Evolutionary conservation across 306 rosid genomes (phyloP).

Genomic region (Comarum palustre): DNA sequence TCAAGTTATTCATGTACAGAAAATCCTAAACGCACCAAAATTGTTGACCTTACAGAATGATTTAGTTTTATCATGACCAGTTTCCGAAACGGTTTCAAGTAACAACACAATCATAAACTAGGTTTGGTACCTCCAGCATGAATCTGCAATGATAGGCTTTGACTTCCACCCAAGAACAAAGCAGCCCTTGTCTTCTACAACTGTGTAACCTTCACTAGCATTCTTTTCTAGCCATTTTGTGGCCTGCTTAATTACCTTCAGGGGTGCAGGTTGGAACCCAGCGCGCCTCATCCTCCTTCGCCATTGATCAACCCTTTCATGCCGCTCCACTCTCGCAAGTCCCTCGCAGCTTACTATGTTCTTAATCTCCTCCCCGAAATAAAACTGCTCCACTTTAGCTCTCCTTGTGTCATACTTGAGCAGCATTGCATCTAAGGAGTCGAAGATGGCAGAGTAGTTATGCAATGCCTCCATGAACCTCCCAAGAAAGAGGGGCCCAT

Average conservation of each 20-base stretch:
- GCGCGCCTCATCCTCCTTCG: constrained; percentile 25
- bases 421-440: constrained; percentile 20
- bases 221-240: constrained; percentile 4
- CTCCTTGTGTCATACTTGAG: constrained; percentile 21
- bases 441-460: constrained; percentile 23
- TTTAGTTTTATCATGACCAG: too few relatives aligned
- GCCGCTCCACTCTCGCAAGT: constrained; percentile 15
- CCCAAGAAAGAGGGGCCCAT: constrained; percentile 27
- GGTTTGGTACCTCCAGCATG: constrained; percentile 18
- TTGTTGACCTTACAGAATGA: too few relatives aligned
- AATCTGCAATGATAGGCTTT: constrained; percentile 14
- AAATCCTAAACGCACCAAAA: too few relatives aligned
- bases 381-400: constrained; percentile 22
- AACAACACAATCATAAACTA: neutral
- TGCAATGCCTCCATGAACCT: constrained; percentile 27
- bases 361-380: constrained; percentile 22
- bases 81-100: too few relatives aligned
- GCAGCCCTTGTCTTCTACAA: constrained; percentile 19
- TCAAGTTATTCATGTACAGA: too few relatives aligned
- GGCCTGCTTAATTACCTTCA: neutral
- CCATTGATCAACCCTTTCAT: constrained; percentile 17
- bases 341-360: constrained; percentile 26
- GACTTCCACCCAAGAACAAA: constrained; percentile 19
- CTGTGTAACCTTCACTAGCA: constrained; percentile 10
- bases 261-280: constrained; percentile 9